phyloP scores from a whole-genome alignment of 208 protist genomes.

The Acanthamoeba royreba region DNA sequence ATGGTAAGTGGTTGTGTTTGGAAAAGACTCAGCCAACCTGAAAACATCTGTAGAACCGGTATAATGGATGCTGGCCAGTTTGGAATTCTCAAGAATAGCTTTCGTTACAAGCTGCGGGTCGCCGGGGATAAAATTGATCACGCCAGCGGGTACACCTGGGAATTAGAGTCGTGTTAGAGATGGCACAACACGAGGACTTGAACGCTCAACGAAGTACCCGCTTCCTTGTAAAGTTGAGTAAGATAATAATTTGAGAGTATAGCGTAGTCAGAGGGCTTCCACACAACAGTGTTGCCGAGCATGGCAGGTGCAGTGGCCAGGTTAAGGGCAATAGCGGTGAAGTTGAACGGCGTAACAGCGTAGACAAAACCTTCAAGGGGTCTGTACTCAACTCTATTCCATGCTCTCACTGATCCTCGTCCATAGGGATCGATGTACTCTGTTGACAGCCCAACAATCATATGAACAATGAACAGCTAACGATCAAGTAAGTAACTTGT shows the following conservation, averaged over 20 bases:
- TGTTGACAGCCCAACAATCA: neutral
- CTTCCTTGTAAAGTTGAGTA: constrained; percentile 90
- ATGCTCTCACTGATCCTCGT: constrained; percentile 74
- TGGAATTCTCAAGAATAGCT: constrained; percentile 45
- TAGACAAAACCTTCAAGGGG: constrained; percentile 95
- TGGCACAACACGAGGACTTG: neutral
- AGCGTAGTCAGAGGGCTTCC: constrained; percentile 93
- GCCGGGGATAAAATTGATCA: constrained; percentile 84
- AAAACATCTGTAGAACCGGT: constrained; percentile 90
- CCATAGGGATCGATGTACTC: constrained; percentile 5
- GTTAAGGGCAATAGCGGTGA: constrained; percentile 96
- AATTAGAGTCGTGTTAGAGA: neutral
- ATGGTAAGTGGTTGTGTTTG: neutral
- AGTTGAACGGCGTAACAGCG: constrained; percentile 97
- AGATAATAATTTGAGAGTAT: constrained; percentile 89
- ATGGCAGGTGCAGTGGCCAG: constrained; percentile 91
- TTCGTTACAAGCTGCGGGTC: constrained; percentile 59
- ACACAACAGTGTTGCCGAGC: constrained; percentile 95
- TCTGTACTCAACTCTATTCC: constrained; percentile 94
- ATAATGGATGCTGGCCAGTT: constrained; percentile 93
- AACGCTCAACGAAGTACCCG: neutral
- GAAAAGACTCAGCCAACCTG: neutral
- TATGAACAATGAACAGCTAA: neutral
- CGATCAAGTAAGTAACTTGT: neutral
- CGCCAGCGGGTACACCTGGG: constrained; percentile 90